Conservation (phyloP, 192 early-diverging fungal genomes). For the Podila epigama region DNA sequence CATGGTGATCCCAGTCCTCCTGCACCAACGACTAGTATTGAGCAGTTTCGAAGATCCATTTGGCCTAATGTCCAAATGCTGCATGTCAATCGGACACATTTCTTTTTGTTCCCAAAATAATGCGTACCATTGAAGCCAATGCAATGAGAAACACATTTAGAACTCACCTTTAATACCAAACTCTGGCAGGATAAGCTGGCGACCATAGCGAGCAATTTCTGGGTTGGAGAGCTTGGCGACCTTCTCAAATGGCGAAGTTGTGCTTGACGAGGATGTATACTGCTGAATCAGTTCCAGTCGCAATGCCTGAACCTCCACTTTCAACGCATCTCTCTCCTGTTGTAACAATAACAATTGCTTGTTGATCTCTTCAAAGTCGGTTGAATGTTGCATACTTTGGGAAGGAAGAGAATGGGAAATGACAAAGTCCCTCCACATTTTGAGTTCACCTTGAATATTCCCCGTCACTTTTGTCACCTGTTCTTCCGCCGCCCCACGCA, state of each 20-base stretch:
- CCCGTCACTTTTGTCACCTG: too few relatives aligned
- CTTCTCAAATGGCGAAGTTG: slow-evolving; percentile 7
- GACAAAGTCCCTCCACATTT: too few relatives aligned
- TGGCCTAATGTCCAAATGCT: slow-evolving; percentile 69
- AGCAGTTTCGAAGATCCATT: slow-evolving; percentile 72
- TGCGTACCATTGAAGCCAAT: neutral
- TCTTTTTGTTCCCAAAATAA: too few relatives aligned
- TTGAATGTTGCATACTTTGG: too few relatives aligned
- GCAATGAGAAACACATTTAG: neutral
- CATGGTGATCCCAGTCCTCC: slow-evolving; percentile 94
- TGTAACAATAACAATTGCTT: too few relatives aligned
- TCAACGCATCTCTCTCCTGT: slow-evolving; percentile 27
- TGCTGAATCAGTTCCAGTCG: slow-evolving; percentile 10
- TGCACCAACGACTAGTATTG: slow-evolving; percentile 89
- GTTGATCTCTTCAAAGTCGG: too few relatives aligned
- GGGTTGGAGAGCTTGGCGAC: slow-evolving; percentile 62
- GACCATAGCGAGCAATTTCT: slow-evolving; percentile 83
- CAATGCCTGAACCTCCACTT: slow-evolving; percentile 17
- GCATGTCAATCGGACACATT: neutral
- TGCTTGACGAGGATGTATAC: neutral
- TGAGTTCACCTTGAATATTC: too few relatives aligned
- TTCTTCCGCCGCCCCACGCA: too few relatives aligned
- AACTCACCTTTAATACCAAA: slow-evolving; percentile 72
- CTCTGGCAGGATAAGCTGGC: slow-evolving; percentile 85
- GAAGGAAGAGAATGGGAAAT: too few relatives aligned